Evolutionary conservation across 208 protist species (phyloP), one percentile per base, ranked within the genome.

Genomic region (Leishmania lainsoni): DNA sequence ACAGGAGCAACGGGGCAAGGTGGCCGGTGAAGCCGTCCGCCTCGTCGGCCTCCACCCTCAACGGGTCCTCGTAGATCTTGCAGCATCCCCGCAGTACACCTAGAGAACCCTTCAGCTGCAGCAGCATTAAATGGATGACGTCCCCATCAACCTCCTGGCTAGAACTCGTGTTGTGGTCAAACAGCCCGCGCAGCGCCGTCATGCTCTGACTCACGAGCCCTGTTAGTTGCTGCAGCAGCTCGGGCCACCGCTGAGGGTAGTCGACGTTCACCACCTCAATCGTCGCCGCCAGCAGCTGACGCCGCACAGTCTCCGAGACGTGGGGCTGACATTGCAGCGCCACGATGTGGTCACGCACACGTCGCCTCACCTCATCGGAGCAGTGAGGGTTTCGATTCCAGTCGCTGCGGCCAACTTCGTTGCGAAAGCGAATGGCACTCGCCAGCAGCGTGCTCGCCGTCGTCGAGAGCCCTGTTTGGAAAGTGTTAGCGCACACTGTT

Each of bases 251-350:
- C 14, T 86, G 51, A 5, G 92, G 91, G 71, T 90, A 97, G 83
- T 97, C 94, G 75, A 94, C 92, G 20, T 52, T 63, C 66, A 96
- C 88, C 49, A 97, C 69, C n/a, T 94, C 88, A 42, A 82, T 85
- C 51, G 87, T 91, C 3, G 94, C 81, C 42, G 87, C 86, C 42
- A 95, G 87, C 75, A 97, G 80, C 86, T 96, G 92, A 1, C 92
- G 90, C 3, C 94, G 93, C 42, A 97, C 83, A 2, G 68, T 78
- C 79, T 95, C 93, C 17, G 83, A 79, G 17, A 97, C 90, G 78
- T 94, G 90, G 29, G 90, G 84, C 26, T 81, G 81, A 59, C 93
- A 96, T 76, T 94, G 92, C 32, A 90, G 65, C 12, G 92, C 83
- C 65, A 97, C 86, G 51, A 97, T 79, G 17, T 81, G 70, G 20